Evolutionary conservation across 2,329 filamentous ascomycete genomes (phyloP), one percentile per base, ranked within the genome.

Genomic region (Gyromitra esculenta): DNA sequence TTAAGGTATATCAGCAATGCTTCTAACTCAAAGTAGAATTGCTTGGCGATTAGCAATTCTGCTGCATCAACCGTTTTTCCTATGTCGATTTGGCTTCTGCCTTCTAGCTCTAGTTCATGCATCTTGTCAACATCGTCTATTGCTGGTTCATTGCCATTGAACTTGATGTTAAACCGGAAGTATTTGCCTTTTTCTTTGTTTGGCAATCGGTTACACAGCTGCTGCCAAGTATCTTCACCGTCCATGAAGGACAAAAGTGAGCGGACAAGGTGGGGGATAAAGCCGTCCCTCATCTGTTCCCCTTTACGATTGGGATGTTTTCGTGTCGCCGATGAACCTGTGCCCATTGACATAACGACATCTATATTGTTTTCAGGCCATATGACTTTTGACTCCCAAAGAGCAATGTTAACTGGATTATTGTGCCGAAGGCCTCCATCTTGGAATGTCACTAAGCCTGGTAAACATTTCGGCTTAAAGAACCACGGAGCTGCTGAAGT

Each of bases 291-390:
- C 18, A 21, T 59, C n/a, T 25, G 48, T 31, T 56, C 39, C 13
- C 43, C 57, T n/a, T 52, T 43, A 18, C 15, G 45, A 21, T 21
- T 43, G 6, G 13, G 21, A n/a, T 25, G 37, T 52, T 52, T 57
- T 1, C 13, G 9, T 21, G 15, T 2, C 6, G 56, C n/a, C 31
- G 60, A 15, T n/a, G 68, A 65, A 39, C 79, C 78, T 2, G 76
- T 80, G 4, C 75, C 79, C 18, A 80, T 59, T 15, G 76, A 80
- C 15, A 81, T 65, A 15, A 80, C 57, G 52, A 79, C 60, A 35
- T 74, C 72, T 35, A 78, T 70, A 62, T 5, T 78, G 65, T 43
- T n/a, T 48, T 50, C 57, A 21, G 18, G 79, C 41, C 71, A 80
- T 41, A 80, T 68, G 15, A 72, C 54, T 21, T 62, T 60, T 35